Base-by-base conservation (phyloP, 2,329 filamentous ascomycete genomes). In the Tolypocladium ophioglossoides region DNA sequence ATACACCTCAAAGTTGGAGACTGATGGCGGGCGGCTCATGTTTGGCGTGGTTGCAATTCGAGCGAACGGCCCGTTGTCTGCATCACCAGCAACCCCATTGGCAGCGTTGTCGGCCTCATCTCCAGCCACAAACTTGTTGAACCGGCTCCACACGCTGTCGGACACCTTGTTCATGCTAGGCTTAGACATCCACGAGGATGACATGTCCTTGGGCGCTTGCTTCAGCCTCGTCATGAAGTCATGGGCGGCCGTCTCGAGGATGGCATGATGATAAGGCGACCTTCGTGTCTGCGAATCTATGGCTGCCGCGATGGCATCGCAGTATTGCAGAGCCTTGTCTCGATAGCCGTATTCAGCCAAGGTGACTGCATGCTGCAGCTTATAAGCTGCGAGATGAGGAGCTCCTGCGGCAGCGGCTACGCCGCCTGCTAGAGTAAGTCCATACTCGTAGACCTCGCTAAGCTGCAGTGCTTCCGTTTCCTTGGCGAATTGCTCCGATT, bases 361-460 rank as follows among this genome's bases (percentile, higher is more conserved):
- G 14, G 83, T 80, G 63, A 87, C 82, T 9, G 94, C 94, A 69
- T 96, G 88, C 54, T 94, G 85, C 44, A 97, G 77, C 70, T 97
- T 99, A 77, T 95, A 97, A 1, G 86, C 84, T 55, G 95, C 84
- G 37, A 99, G 73, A 69, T 99, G 91, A 14, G 92, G 89, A 55
- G 88, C 80, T 41, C 80, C 78, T 37, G 82, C 74, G 0, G 77
- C 70, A 11, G 77, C 70, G 24, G 77, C 77, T 8, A 58, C 56
- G 32, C 76, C 75, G 24, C 79, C 79, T 2, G 86, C 77, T 16
- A 97, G 78, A 11, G 88, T 88, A 12, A 89, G 75, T 0, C 89
- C 91, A 67, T 90, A 97, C 67, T 99, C 94, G 64, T 95, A 97
- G 0, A 96, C 84, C 68, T 99, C 94, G 44, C 90, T 97, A n/a